Conservation (phyloP, 352 stramenopile species). For the Phytophthora macrochlamydospora region DNA sequence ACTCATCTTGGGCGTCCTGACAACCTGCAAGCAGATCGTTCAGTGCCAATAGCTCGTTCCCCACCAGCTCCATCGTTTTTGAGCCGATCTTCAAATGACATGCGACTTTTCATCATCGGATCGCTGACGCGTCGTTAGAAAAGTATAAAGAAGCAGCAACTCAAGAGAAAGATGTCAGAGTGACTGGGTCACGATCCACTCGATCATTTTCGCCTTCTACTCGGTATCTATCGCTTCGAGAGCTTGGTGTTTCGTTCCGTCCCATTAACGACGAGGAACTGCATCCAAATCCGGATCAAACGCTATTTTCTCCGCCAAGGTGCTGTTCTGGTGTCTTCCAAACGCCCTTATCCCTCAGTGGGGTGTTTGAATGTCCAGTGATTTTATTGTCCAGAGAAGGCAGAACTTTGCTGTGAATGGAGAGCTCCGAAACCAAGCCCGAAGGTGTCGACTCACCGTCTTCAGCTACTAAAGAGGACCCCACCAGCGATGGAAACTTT, state of each 20-base stretch:
- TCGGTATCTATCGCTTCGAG: not conserved
- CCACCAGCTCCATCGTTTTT: constrained; percentile 34
- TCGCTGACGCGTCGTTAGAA: not conserved
- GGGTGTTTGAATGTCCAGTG: constrained; percentile 14
- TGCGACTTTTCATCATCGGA: constrained; percentile 30
- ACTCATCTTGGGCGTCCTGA: constrained; percentile 25
- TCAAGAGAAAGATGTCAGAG: not conserved
- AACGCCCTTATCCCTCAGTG: constrained; percentile 1
- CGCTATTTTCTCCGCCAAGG: constrained; percentile 30
- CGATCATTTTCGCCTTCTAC: too few relatives aligned
- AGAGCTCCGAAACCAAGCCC: constrained; percentile 3
- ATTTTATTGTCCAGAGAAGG: not conserved
- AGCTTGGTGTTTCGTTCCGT: constrained; percentile 20
- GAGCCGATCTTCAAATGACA: not conserved
- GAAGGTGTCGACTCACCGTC: not conserved
- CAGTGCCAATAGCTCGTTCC: constrained; percentile 36
- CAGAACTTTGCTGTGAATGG: constrained; percentile 21
- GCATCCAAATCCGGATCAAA: constrained; percentile 22
- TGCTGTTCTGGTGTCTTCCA: not conserved
- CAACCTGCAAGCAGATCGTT: constrained; percentile 37
- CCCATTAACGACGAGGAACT: constrained; percentile 1
- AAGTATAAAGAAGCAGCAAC: too few relatives aligned
- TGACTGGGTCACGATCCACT: not conserved
- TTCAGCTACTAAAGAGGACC: constrained; percentile 19
- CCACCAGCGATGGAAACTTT: constrained; percentile 25